Base-by-base conservation (phyloP, 1,139 yeast genomes). In the Scheffersomyces segobiensis region DNA sequence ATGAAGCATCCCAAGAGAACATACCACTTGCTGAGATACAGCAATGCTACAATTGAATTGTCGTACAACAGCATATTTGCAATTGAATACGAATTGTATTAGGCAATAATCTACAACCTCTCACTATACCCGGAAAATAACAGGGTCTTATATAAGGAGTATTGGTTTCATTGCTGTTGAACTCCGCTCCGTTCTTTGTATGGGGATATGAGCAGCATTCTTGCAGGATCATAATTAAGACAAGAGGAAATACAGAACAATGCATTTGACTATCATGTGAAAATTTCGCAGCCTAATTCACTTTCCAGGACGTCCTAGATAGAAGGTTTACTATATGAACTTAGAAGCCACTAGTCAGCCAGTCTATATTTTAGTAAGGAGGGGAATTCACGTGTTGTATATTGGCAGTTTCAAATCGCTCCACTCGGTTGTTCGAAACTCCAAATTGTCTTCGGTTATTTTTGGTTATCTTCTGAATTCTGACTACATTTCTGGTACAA, bases 11-110 rank as follows among this genome's bases (percentile, higher is more conserved):
- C 50, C 22, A 63, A 52, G 5, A 67, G 47, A 46, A 57, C 50
- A 58, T 65, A 65, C 69, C 71, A 67, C 26, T 54, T 56, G 49
- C 59, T 52, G 24, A 48, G 14, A 46, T 55, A 59, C 5, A 20
- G 26, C 50, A 20, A 48, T 14, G 17, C 50, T 48, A n/a, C 24
- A 12, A 32, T 10, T 32, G 42, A 7, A 3, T 32, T 32, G 14
- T 32, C 42, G 12, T 10, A 10, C 42, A 32, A 7, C 42, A 7
- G 42, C 7, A 10, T 10, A 32, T 17, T 32, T 32, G 17, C 42
- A 32, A 32, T 12, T 10, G 42, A 32, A 32, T 4, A 32, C 14
- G 17, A 32, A 32, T 32, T 32, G 42, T 4, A 32, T 17, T 12
- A 10, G 26, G 7, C 17, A 1, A 10, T 14, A 32, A 10, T 10